A percentile compares a stretch with the other conserved stretches of the same genome.
phyloP scores from a whole-genome alignment of 495 filamentous ascomycete species.

The Talaromyces wortmannii region DNA sequence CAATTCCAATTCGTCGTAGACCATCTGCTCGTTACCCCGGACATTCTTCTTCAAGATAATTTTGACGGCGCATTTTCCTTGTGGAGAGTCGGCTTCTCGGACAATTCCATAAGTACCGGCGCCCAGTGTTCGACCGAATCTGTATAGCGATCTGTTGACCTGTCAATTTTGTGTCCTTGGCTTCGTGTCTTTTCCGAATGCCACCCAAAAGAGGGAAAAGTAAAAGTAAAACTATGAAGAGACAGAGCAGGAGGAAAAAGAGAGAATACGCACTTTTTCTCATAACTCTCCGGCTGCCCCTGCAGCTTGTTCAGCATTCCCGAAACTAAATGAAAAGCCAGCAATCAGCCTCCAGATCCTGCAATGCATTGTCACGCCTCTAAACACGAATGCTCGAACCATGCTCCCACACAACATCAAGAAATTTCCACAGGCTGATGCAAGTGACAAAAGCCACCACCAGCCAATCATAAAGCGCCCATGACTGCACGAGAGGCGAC shows the following conservation, averaged over 20 bases:
- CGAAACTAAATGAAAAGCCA: conserved; percentile 50
- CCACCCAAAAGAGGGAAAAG: neutral
- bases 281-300: conserved; percentile 96
- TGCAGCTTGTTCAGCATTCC: conserved; percentile 96
- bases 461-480: conserved; percentile 5
- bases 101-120: conserved; percentile 99
- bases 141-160: conserved; percentile 65
- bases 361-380: neutral
- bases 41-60: conserved; percentile 99
- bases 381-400: conserved; percentile 7
- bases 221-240: neutral
- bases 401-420: conserved; percentile 9
- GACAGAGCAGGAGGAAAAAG: neutral
- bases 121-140: conserved; percentile 86
- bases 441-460: conserved; percentile 10
- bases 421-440: conserved; percentile 3
- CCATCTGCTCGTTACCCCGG: conserved; percentile 96
- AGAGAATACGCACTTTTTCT: conserved; percentile 69
- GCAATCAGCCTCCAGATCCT: conserved; percentile 20
- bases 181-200: too few relatives aligned
- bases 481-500: neutral
- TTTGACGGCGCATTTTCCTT: conserved; percentile 91
- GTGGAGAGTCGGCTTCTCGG: conserved; percentile 77
- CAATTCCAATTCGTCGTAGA: conserved; percentile 93
- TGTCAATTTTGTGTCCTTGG: conserved; percentile 6